A percentile compares a stretch with the other conserved stretches of the same genome.
These are phyloP conservation scores for Alternaria sp. DNA, from an alignment of 2,329 filamentous ascomycete genomes.

Conservation along the genomic window DNA sequence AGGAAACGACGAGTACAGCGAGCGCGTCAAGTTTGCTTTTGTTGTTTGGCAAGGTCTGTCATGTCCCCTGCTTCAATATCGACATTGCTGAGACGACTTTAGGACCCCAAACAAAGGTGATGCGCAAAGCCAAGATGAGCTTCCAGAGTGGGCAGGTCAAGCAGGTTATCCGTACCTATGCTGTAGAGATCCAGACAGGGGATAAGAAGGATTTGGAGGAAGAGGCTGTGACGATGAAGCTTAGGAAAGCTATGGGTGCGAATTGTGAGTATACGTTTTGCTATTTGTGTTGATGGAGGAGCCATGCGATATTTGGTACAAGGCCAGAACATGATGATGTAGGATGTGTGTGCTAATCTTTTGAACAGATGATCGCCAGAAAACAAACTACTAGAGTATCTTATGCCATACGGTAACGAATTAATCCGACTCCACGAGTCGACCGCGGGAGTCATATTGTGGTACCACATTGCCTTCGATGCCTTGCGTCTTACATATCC, in stretches of 20 bases:
- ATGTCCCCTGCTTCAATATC: constrained; percentile 37
- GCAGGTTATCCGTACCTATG: constrained; percentile 67
- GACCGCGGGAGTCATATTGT: not conserved
- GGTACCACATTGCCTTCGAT: not conserved
- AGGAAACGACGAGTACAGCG: constrained; percentile 73
- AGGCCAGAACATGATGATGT: not conserved
- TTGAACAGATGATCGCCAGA: constrained; percentile 26
- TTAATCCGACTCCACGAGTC: not conserved
- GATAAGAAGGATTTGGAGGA: constrained; percentile 67
- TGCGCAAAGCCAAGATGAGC: constrained; percentile 72
- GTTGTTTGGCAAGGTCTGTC: constrained; percentile 71
- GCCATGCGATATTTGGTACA: not conserved
- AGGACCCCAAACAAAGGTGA: constrained; percentile 63
- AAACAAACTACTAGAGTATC: constrained; percentile 22
- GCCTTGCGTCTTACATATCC: not conserved
- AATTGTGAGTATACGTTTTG: constrained; percentile 63
- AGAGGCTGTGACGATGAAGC: constrained; percentile 64
- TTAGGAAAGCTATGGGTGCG: constrained; percentile 71
- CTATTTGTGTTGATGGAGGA: not conserved
- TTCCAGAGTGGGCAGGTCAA: constrained; percentile 72
- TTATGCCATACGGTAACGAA: not conserved
- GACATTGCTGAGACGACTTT: not conserved
- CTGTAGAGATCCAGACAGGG: constrained; percentile 67
- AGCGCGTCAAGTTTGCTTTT: constrained; percentile 71
- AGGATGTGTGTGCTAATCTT: not conserved